A percentile compares a stretch with the other conserved stretches of the same genome.
Evolutionary conservation across 108 stramenopile genomes (phyloP).

Genomic region (Nitzschia sp.): DNA sequence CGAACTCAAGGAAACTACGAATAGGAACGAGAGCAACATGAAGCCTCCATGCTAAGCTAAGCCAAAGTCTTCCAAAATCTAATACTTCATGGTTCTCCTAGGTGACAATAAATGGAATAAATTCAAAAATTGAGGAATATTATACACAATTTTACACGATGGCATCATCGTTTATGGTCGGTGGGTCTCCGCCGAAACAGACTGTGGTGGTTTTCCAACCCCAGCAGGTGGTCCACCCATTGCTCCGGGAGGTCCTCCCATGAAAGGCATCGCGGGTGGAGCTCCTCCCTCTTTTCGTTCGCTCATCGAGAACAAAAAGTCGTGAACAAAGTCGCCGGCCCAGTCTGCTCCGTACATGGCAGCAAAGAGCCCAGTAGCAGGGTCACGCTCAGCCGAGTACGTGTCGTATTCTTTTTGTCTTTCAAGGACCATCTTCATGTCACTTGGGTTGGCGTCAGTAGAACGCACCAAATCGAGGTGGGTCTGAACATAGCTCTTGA

Average conservation of each 20-base stretch:
- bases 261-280: constrained; percentile 26
- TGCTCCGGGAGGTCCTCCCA: constrained; percentile 25
- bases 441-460: constrained; percentile 25
- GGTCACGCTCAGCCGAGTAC: constrained; percentile 92
- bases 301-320: constrained; percentile 87
- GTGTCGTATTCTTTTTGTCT: constrained; percentile 91
- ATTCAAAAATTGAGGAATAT: background rate
- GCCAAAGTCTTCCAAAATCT: too few relatives aligned
- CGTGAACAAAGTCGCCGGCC: constrained; percentile 89
- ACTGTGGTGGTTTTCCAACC: background rate
- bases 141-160: background rate
- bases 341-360: constrained; percentile 94
- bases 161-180: constrained; percentile 1
- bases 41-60: background rate
- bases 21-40: background rate
- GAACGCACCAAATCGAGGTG: constrained; percentile 62
- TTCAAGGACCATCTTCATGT: constrained; percentile 46
- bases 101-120: background rate
- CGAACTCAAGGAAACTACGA: constrained; percentile 57
- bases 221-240: background rate
- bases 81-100: too few relatives aligned
- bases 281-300: constrained; percentile 37
- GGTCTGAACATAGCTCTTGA: constrained; percentile 70
- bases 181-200: background rate
- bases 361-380: constrained; percentile 92